Conservation (phyloP, 2,329 filamentous ascomycete species). For the Colletotrichum sp. region DNA sequence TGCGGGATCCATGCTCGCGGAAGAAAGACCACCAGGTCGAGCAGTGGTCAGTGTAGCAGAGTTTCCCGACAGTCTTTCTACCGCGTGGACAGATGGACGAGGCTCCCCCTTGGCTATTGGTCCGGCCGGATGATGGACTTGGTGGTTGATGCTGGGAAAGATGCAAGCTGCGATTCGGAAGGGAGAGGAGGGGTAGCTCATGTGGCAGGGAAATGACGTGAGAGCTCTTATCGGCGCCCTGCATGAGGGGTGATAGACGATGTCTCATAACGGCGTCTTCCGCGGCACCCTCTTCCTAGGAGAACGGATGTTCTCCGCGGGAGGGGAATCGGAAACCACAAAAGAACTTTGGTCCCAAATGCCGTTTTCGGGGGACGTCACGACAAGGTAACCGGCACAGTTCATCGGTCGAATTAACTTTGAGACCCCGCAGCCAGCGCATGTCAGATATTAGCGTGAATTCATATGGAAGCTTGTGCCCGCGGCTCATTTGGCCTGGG, state of each 20-base stretch:
- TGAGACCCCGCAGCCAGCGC: neutral
- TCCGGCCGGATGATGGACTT: neutral
- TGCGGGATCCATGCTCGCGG: slow-evolving; percentile 20
- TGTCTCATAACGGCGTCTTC: neutral
- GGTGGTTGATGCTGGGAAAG: neutral
- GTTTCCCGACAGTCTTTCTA: neutral
- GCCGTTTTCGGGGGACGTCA: neutral
- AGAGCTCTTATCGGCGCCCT: slow-evolving; percentile 15
- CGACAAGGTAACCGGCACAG: neutral
- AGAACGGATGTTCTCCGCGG: neutral
- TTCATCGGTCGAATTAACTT: neutral
- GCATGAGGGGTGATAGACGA: neutral
- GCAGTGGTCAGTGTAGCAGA: neutral
- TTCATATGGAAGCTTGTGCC: neutral
- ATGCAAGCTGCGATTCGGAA: neutral
- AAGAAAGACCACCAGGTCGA: slow-evolving; percentile 1
- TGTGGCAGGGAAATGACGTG: slow-evolving; percentile 8
- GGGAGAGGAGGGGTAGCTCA: slow-evolving; percentile 1
- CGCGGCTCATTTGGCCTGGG: neutral
- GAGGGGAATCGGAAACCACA: neutral
- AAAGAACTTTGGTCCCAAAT: neutral
- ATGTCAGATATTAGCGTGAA: neutral
- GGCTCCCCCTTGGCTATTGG: neutral
- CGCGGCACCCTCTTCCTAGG: neutral
- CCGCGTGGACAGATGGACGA: neutral